Base-by-base conservation (phyloP, 345 rosid genomes). In the Ailanthus altissimus region DNA sequence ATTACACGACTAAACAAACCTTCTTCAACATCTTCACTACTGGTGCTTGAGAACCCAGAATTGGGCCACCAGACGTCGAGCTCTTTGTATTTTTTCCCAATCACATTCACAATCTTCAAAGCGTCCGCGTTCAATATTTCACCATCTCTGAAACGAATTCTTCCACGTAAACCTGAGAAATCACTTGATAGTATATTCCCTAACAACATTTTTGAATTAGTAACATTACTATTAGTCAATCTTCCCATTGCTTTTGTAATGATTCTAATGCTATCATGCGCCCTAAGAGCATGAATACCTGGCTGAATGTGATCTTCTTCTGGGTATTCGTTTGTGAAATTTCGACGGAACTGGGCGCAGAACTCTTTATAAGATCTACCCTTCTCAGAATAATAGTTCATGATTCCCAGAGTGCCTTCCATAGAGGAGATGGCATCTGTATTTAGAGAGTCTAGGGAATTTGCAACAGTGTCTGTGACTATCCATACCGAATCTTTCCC, bases 351-450 rank as follows among this genome's bases (percentile, higher is more conserved):
- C 70, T 69, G 76, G 2, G 38, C 28, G 8, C n/a, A 23, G 75
- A 85, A 85, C 8, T 54, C 77, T 15, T 0, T 12, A 28, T 75
- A 75, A 21, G 70, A 15, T 7, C 38, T 69, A n/a, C 59, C 23
- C 13, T 45, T 46, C 10, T 75, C 42, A 4, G 75, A 28, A 65
- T 45, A 80, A 45, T 77, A 67, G 1, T 36, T 36, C 43, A 63
- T 81, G 81, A 87, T 77, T 72, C 86, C 88, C 36, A 87, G 47
- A 74, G 83, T 38, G 3, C 88, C 90, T 76, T 80, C 68, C 83
- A 84, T 81, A 12, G 84, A 76, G 38, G 81, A 70, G 25, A 81
- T 76, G 47, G 74, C 81, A 43, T 85, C 71, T 4, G 50, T 46
- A 65, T 81, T 13, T 15, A 79, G 1, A 0, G 80, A 79, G 60